Percentiles rank a stretch among this genome's conserved stretches.
Evolutionary conservation across 305 asterid species (phyloP).

Genomic region (Rubia balearica): DNA sequence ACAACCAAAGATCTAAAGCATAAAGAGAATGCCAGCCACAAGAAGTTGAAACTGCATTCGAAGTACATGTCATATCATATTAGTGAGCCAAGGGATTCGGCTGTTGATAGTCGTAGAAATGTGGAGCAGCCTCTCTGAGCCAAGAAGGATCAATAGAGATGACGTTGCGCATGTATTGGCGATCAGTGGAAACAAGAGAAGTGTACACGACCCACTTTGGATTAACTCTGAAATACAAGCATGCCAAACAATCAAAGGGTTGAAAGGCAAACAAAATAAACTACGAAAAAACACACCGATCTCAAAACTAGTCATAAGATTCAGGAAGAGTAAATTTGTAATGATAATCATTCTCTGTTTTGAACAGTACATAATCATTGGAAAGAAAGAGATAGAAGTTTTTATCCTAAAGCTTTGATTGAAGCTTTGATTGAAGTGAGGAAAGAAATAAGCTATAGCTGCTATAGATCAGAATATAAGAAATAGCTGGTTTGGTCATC

Average conservation of each 20-base stretch:
- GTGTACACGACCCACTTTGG: slow-evolving; percentile 89
- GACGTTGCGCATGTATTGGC: slow-evolving; percentile 91
- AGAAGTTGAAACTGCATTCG: neutral
- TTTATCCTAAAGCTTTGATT: neutral
- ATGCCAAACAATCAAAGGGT: neutral
- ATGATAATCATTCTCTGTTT: neutral
- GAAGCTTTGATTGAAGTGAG: no score
- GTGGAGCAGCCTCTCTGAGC: slow-evolving; percentile 87
- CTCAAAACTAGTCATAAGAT: neutral
- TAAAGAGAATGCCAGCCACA: neutral
- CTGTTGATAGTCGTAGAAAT: slow-evolving; percentile 62
- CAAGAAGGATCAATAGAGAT: slow-evolving; percentile 83
- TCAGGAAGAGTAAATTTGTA: neutral
- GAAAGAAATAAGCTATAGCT: neutral
- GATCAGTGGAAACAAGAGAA: slow-evolving; percentile 87
- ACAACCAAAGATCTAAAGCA: neutral
- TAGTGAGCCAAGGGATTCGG: slow-evolving; percentile 40
- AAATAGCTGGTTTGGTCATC: no score
- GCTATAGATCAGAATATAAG: neutral
- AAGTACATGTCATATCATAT: slow-evolving; percentile 4
- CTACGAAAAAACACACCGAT: neutral
- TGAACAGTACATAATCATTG: neutral
- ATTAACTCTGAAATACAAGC: slow-evolving; percentile 55
- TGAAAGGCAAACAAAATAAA: neutral
- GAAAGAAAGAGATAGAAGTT: neutral